Evolutionary conservation across 768 basidiomycete species (phyloP).

Genomic region (Nevesoporus exiguus): DNA sequence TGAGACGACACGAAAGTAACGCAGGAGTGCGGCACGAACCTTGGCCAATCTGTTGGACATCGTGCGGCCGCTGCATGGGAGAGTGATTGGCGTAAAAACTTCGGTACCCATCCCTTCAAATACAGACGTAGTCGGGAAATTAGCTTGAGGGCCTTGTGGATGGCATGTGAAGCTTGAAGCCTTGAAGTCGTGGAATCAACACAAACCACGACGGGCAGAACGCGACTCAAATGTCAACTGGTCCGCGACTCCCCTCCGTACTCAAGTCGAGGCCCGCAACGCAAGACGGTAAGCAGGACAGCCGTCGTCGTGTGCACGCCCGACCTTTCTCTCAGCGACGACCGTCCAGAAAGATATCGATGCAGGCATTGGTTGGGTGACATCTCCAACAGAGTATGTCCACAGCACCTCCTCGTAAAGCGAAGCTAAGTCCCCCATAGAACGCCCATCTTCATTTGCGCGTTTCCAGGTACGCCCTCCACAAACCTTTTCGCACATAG

Average conservation of each 20-base stretch:
- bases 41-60: constrained; percentile 53
- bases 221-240: constrained; percentile 11
- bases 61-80: constrained; percentile 34
- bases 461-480: constrained; percentile 44
- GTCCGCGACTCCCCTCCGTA: constrained; percentile 32
- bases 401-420: neutral
- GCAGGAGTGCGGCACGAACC: constrained; percentile 32
- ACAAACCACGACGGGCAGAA: too few relatives aligned
- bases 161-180: neutral
- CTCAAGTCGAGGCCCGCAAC: constrained; percentile 33
- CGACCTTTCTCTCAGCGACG: constrained; percentile 34
- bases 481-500: neutral
- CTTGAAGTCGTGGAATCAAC: neutral
- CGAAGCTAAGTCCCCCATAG: constrained; percentile 34
- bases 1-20: neutral
- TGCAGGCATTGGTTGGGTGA: constrained; percentile 55
- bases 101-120: constrained; percentile 12
- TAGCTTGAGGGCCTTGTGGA: too few relatives aligned
- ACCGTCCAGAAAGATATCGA: constrained; percentile 55
- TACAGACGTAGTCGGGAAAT: neutral
- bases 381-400: constrained; percentile 61
- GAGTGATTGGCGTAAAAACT: constrained; percentile 25
- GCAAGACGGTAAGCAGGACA: constrained; percentile 27
- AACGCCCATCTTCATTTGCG: constrained; percentile 81
- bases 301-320: neutral